These are phyloP conservation scores for Claviceps sp. DNA, from an alignment of 2,329 filamentous ascomycete genomes.

Conservation along the genomic window DNA sequence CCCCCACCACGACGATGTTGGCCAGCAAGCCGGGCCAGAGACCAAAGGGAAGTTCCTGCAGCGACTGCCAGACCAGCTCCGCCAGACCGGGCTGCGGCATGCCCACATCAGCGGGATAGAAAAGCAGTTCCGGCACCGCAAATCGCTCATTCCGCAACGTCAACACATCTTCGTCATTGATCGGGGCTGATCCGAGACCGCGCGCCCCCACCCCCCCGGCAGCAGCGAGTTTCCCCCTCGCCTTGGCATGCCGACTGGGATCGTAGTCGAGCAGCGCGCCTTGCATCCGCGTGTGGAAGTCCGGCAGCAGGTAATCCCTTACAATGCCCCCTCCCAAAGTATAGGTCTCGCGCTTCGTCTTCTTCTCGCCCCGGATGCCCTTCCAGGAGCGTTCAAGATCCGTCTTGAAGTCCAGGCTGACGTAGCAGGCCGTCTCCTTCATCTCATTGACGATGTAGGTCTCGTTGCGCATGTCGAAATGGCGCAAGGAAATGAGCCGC, in stretches of 20 bases:
- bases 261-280: conserved; percentile 72
- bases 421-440: conserved; percentile 80
- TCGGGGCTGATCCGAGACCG: conserved; percentile 16
- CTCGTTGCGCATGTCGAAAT: conserved; percentile 93
- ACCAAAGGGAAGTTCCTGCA: conserved; percentile 63
- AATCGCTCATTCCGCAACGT: conserved; percentile 89
- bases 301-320: conserved; percentile 84
- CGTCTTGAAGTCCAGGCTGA: conserved; percentile 59
- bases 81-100: conserved; percentile 72
- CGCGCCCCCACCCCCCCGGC: conserved; percentile 3
- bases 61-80: conserved; percentile 67
- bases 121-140: conserved; percentile 76
- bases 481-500: conserved; percentile 74
- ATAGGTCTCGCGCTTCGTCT: conserved; percentile 36
- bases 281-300: conserved; percentile 47
- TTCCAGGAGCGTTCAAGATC: conserved; percentile 83
- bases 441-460: conserved; percentile 90
- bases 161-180: conserved; percentile 68
- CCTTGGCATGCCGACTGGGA: conserved; percentile 43
- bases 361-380: conserved; percentile 48
- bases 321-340: conserved; percentile 48
- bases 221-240: conserved; percentile 28
- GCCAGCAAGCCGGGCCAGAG: conserved; percentile 73
- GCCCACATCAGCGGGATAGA: conserved; percentile 74
- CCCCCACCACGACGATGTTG: conserved; percentile 82